These are phyloP conservation scores for Corymbia maculata DNA, from an alignment of 345 rosid species.

Conservation along the genomic window DNA sequence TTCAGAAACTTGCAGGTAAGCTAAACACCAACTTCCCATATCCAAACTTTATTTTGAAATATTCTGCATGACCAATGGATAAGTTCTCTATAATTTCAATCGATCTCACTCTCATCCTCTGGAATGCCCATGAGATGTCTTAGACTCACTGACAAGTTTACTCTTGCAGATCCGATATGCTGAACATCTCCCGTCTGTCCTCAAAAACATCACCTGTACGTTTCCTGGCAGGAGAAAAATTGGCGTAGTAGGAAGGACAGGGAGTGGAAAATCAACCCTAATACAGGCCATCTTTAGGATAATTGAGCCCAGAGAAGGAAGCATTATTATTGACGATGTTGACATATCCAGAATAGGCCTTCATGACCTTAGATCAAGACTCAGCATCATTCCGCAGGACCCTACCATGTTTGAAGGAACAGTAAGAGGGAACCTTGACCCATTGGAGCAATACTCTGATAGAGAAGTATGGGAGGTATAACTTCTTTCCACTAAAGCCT, in stretches of 20 bases:
- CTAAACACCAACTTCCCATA: not conserved
- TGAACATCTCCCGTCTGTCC: conserved; percentile 81
- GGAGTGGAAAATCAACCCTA: conserved; percentile 92
- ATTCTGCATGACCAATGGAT: not conserved
- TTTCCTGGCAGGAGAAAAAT: conserved; percentile 82
- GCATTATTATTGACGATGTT: conserved; percentile 59
- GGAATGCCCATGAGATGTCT: not conserved
- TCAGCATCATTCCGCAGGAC: conserved; percentile 95
- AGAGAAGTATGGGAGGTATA: conserved; percentile 70
- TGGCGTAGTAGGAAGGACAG: conserved; percentile 96
- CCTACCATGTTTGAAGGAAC: conserved; percentile 96
- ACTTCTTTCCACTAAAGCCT: not conserved
- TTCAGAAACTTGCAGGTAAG: conserved; percentile 64
- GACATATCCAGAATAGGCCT: conserved; percentile 83
- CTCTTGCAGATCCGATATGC: conserved; percentile 72
- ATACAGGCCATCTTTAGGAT: conserved; percentile 90
- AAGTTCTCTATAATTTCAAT: not conserved
- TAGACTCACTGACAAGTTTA: not conserved
- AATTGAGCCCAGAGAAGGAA: conserved; percentile 83
- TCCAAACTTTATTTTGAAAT: not conserved
- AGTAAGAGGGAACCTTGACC: conserved; percentile 80
- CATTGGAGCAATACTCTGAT: conserved; percentile 59
- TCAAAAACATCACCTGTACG: conserved; percentile 68
- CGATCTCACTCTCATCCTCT: not conserved
- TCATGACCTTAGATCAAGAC: conserved; percentile 78